Percentiles rank a stretch among this genome's conserved stretches.
These are phyloP conservation scores for Rhododendron vialii DNA, from an alignment of 148 eudicot species.

Conservation along the genomic window DNA sequence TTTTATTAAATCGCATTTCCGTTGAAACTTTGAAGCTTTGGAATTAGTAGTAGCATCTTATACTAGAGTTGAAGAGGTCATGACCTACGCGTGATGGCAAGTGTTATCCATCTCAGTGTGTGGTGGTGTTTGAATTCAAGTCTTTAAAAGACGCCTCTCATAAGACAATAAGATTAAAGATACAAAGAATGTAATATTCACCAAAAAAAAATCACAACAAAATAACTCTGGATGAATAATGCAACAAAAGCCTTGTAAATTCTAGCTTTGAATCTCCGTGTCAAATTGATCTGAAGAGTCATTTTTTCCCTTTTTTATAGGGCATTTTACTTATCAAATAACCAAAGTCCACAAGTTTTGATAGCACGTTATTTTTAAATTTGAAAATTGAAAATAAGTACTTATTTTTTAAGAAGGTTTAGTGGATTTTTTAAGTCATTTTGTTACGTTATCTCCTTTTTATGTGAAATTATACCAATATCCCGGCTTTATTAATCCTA, in stretches of 20 bases:
- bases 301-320: not conserved
- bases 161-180: not conserved
- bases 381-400: no score
- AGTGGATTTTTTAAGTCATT: not conserved
- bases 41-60: not conserved
- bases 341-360: not conserved
- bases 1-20: not conserved
- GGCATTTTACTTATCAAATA: not conserved
- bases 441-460: not conserved
- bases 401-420: not conserved
- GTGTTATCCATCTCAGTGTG: not conserved
- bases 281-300: not conserved
- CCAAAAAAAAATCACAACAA: not conserved
- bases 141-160: not conserved
- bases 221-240: not conserved
- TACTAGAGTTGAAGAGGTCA: not conserved
- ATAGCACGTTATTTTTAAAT: not conserved
- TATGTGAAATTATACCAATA: not conserved
- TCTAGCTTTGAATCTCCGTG: not conserved
- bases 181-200: not conserved
- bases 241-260: no score
- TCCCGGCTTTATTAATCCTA: not conserved
- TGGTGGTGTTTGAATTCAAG: not conserved
- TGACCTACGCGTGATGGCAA: not conserved
- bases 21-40: not conserved